Conservation (phyloP, 2,329 filamentous ascomycete genomes). For the Talaromyces sp. region DNA sequence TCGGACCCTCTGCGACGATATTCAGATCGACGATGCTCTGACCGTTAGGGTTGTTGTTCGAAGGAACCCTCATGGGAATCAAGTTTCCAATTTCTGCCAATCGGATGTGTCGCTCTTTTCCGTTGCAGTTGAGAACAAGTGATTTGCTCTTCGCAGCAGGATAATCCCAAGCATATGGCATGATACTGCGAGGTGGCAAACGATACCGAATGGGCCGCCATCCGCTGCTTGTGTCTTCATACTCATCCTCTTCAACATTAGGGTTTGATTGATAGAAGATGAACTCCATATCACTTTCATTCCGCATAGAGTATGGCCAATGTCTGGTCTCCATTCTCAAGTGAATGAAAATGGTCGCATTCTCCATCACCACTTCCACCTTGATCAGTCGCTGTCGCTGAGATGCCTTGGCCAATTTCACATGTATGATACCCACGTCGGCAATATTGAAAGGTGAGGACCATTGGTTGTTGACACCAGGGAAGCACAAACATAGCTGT, state of each 20-base stretch:
- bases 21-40: conserved; percentile 95
- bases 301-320: conserved; percentile 98
- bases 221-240: conserved; percentile 67
- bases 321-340: conserved; percentile 87
- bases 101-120: conserved; percentile 86
- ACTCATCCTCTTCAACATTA: conserved; percentile 83
- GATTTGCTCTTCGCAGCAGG: conserved; percentile 96
- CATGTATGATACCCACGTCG: conserved; percentile 84
- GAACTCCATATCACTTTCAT: conserved; percentile 95
- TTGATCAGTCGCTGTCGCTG: conserved; percentile 85
- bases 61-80: conserved; percentile 84
- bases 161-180: conserved; percentile 99
- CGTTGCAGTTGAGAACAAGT: conserved; percentile 74
- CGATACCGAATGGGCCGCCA: conserved; percentile 93
- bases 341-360: conserved; percentile 89
- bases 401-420: conserved; percentile 88
- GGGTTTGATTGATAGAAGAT: conserved; percentile 95
- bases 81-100: conserved; percentile 94
- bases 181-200: conserved; percentile 89
- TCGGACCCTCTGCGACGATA: conserved; percentile 90
- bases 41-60: conserved; percentile 57
- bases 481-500: conserved; percentile 88
- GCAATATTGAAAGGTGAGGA: conserved; percentile 97
- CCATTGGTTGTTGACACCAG: conserved; percentile 94
- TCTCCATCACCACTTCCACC: conserved; percentile 86